These are phyloP conservation scores for Trametes polyzona DNA, from an alignment of 1,284 basidiomycete species.

Conservation along the genomic window DNA sequence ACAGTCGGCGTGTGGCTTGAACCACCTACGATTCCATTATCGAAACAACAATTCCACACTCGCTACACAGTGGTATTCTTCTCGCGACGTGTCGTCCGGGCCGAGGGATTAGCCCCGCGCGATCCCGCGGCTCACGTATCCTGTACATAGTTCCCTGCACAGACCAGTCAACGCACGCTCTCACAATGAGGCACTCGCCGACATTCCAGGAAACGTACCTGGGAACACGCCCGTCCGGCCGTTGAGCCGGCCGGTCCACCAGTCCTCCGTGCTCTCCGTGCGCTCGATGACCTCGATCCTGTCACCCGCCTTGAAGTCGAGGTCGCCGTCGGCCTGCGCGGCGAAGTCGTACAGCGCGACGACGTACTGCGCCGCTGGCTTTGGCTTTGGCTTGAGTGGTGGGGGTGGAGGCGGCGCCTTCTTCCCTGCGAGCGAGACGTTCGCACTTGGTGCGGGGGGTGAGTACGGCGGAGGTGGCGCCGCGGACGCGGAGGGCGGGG, in stretches of 20 bases:
- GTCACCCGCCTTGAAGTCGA: constrained; percentile 93
- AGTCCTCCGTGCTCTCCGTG: constrained; percentile 88
- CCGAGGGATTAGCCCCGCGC: background rate
- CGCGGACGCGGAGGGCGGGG: constrained; percentile 42
- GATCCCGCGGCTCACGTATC: constrained; percentile 37
- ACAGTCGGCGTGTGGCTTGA: background rate
- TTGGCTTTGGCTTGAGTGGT: constrained; percentile 80
- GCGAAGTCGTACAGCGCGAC: constrained; percentile 96
- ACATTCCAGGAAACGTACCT: constrained; percentile 52
- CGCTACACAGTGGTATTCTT: constrained; percentile 4
- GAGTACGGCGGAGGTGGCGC: constrained; percentile 65
- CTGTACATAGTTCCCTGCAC: constrained; percentile 50
- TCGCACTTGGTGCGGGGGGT: constrained; percentile 40
- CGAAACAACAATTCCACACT: constrained; percentile 4
- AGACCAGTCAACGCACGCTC: background rate
- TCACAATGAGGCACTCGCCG: background rate
- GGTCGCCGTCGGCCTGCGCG: constrained; percentile 92
- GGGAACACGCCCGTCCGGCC: constrained; percentile 93
- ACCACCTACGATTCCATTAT: background rate
- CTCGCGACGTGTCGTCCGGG: background rate
- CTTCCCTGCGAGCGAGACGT: constrained; percentile 45
- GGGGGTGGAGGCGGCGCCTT: constrained; percentile 90
- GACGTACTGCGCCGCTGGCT: constrained; percentile 74
- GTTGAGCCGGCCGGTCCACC: constrained; percentile 95
- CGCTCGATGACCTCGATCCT: constrained; percentile 91